Evolutionary conservation across 164 flowering plant species (phyloP), one percentile per base, ranked within the genome.

Genomic region (Magnolia kwangsiensis): DNA sequence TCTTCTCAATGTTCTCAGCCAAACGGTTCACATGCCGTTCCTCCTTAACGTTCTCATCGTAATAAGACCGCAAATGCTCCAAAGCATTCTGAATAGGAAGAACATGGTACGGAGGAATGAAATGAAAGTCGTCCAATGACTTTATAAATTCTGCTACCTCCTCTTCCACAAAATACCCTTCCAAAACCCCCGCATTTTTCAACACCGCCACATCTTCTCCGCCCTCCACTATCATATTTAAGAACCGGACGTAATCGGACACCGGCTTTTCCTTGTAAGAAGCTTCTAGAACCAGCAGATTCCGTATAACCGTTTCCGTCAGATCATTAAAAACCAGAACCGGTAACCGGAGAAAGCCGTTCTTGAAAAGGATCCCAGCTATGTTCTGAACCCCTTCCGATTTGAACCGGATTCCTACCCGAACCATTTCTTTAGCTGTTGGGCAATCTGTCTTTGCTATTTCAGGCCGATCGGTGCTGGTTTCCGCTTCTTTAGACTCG

Each of bases 71-170:
- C 45, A 37, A 37, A 37, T 37, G 45, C 45, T 37, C 45, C 45
- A 37, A 37, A 37, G 45, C 45, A 37, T 37, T 37, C 45, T 37
- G 45, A 37, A 37, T 37, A 5, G 45, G 45, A 37, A 37, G 45
- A 37, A 37, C 45, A 37, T 37, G 45, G 45, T 37, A 37, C 7
- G 6, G 0, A 37, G 45, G 45, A 37, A 0, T 37, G 45, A 37
- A 37, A 5, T 0, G 45, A 65, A 21, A 65, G 16, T 29, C 68
- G 21, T 65, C 37, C 21, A 24, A 24, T 29, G 16, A 14, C 55
- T 73, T 73, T 68, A 37, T 21, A 14, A 73, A 63, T n/a, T 19
- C 64, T n/a, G 63, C 67, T 58, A 63, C 68, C 67, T 65, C 68
- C 1, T 20, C 74, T 50, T 49, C 63, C 75, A 21, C 31, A 45